Conservation (phyloP, 148 eudicot species). For the Salicornia ramosissima region DNA sequence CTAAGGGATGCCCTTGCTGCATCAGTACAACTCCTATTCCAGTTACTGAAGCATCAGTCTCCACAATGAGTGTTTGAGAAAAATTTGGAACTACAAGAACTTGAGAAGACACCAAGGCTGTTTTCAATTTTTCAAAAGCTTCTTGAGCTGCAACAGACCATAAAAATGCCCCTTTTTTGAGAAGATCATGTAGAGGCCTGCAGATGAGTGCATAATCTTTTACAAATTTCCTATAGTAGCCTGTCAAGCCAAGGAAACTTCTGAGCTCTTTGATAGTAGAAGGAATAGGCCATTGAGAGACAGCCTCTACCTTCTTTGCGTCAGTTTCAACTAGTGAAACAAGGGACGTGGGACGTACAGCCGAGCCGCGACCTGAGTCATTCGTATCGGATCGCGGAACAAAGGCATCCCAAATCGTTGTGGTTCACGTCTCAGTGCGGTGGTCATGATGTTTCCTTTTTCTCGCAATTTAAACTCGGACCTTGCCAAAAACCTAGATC, state of each 20-base stretch:
- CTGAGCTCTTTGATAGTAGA: background rate
- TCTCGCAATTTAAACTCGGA: too few species aligned
- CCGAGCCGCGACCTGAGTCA: background rate
- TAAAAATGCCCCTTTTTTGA: background rate
- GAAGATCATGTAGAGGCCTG: background rate
- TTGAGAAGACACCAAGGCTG: background rate
- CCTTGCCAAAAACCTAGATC: too few species aligned
- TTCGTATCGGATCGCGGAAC: too few species aligned
- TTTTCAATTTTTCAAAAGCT: background rate
- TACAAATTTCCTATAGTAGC: background rate
- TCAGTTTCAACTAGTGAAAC: background rate
- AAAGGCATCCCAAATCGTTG: too few species aligned
- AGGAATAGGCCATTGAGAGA: background rate
- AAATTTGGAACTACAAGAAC: background rate
- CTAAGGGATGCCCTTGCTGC: background rate
- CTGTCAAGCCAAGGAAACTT: background rate
- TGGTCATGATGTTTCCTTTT: too few species aligned
- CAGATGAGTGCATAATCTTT: background rate
- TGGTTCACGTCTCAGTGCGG: too few species aligned
- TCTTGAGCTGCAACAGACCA: background rate
- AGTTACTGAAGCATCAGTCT: background rate
- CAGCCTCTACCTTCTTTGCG: background rate
- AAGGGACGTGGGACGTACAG: background rate
- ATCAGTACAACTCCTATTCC: background rate
- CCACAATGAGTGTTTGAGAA: background rate